Percentiles rank a stretch among this genome's conserved stretches.
These are phyloP conservation scores for Sapria himalayana DNA, from an alignment of 345 rosid genomes.

Conservation along the genomic window DNA sequence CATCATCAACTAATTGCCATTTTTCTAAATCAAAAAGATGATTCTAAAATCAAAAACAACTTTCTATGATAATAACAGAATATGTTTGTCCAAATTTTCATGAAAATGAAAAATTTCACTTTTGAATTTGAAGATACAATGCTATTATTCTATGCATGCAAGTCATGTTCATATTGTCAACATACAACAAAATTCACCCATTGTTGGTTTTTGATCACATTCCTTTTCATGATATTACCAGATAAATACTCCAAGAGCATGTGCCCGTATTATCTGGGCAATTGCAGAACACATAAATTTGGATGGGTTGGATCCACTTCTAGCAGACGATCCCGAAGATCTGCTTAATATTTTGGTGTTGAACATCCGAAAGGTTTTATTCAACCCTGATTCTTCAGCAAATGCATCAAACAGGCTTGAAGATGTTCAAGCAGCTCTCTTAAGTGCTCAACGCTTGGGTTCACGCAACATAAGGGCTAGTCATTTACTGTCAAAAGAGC, in stretches of 20 bases:
- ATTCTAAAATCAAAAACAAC: no score
- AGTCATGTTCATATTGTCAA: not conserved
- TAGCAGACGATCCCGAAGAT: conserved; percentile 97
- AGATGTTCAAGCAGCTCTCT: conserved; percentile 88
- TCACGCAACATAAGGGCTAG: conserved; percentile 77
- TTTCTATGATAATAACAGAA: no score
- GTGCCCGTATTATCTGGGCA: conserved; percentile 79
- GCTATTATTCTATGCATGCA: not conserved
- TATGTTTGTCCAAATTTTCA: not conserved
- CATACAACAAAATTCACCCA: not conserved
- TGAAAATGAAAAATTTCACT: no score
- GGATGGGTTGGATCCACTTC: conserved; percentile 93
- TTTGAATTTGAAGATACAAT: not conserved
- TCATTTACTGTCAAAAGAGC: conserved; percentile 58
- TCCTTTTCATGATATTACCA: conserved; percentile 10
- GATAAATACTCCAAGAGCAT: conserved; percentile 62
- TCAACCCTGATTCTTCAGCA: conserved; percentile 61
- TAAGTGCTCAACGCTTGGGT: conserved; percentile 74
- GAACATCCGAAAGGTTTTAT: conserved; percentile 71
- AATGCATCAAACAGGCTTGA: conserved; percentile 62
- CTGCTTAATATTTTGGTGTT: conserved; percentile 62
- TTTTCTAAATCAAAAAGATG: no score
- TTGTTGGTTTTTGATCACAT: conserved; percentile 1
- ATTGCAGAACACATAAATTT: conserved; percentile 80
- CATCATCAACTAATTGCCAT: no score